These are phyloP conservation scores for Urtica urens DNA, from an alignment of 306 rosid species.

Conservation along the genomic window DNA sequence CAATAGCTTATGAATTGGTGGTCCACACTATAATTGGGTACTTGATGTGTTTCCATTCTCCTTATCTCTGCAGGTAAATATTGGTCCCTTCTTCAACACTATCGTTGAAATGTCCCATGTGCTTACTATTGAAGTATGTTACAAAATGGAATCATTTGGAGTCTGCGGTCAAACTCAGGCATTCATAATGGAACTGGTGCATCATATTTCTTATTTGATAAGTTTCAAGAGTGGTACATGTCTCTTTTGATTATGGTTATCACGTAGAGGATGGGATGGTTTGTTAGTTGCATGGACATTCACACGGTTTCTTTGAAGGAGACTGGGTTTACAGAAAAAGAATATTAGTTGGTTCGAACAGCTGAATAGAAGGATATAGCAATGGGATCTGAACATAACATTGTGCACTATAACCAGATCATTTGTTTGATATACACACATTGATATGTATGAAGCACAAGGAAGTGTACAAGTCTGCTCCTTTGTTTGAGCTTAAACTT, in stretches of 20 bases:
- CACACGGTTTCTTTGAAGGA: too few species aligned
- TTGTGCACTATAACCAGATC: conserved; percentile 18
- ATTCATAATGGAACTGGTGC: conserved; percentile 43
- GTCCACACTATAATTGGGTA: neutral
- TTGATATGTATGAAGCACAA: conserved; percentile 15
- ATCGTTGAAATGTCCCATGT: conserved; percentile 37
- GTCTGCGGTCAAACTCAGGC: conserved; percentile 28
- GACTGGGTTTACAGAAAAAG: conserved; percentile 7
- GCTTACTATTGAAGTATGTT: conserved; percentile 30
- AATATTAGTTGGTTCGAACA: neutral
- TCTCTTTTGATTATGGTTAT: conserved; percentile 19
- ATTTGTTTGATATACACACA: conserved; percentile 12
- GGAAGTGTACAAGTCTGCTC: conserved; percentile 18
- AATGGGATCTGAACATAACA: conserved; percentile 7
- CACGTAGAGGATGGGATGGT: conserved; percentile 19
- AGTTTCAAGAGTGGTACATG: conserved; percentile 23
- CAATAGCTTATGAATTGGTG: neutral
- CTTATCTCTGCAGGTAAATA: conserved; percentile 56
- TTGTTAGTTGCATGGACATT: too few species aligned
- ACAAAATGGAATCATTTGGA: conserved; percentile 19
- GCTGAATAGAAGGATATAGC: conserved; percentile 9
- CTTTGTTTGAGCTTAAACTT: conserved; percentile 12
- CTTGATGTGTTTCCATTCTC: conserved; percentile 5
- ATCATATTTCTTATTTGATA: conserved; percentile 27
- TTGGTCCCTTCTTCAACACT: conserved; percentile 35